Conservation (phyloP, 495 filamentous ascomycete genomes). For the Polyplosphaeria fusca region DNA sequence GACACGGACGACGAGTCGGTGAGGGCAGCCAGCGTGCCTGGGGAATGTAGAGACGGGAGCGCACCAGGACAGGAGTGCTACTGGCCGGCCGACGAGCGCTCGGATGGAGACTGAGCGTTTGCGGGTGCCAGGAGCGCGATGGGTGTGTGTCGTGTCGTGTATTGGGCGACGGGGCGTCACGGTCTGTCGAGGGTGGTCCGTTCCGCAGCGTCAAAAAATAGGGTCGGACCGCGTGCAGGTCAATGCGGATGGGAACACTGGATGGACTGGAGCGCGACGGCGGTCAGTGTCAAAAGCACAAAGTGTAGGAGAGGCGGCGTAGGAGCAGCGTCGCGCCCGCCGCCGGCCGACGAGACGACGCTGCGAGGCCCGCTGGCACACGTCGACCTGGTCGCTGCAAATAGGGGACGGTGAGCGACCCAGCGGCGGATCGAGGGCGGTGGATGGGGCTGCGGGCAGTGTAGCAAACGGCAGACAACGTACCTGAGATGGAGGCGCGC, state of each 20-base stretch:
- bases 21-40: slow-evolving; percentile 1
- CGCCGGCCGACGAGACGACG: too few species aligned
- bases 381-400: slow-evolving; percentile 5
- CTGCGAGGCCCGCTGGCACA: neutral
- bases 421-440: slow-evolving; percentile 9
- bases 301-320: neutral
- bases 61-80: slow-evolving; percentile 25
- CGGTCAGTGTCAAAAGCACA: slow-evolving; percentile 23
- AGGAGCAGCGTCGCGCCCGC: too few species aligned
- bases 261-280: slow-evolving; percentile 30
- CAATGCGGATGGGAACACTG: slow-evolving; percentile 36
- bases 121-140: slow-evolving; percentile 4
- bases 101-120: neutral
- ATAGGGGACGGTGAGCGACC: slow-evolving; percentile 26
- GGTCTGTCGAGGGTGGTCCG: slow-evolving; percentile 27
- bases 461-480: slow-evolving; percentile 5
- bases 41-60: slow-evolving; percentile 18
- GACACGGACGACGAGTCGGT: slow-evolving; percentile 2
- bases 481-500: slow-evolving; percentile 27
- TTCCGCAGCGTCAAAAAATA: slow-evolving; percentile 27
- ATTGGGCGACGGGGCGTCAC: slow-evolving; percentile 6
- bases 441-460: neutral
- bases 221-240: slow-evolving; percentile 32
- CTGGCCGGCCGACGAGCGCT: slow-evolving; percentile 8
- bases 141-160: slow-evolving; percentile 1